Base-by-base conservation (phyloP, 129 eudicot species). In the Chrysanthemum makinoi region DNA sequence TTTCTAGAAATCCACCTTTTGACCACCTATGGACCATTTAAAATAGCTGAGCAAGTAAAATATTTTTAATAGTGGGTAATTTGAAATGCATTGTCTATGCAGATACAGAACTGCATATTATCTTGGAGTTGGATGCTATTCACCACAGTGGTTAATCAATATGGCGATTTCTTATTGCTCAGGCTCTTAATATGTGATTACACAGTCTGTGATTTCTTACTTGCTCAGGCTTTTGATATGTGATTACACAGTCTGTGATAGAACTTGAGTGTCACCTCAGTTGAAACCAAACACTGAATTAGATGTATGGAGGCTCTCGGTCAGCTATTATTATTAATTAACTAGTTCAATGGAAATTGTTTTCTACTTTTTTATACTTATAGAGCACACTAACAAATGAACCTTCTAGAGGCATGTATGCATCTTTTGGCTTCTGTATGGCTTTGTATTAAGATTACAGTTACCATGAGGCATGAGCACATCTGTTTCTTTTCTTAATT, bases 271-370 rank as follows among this genome's bases (percentile, higher is more conserved):
- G 67, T 30, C 18, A 17, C 47, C 17, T 35, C 69, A 33, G 20
- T 64, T 39, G 69, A 63, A 51, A 63, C 48, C 68, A 63, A 63
- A 35, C 68, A 63, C 68, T 30, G 49, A 63, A 63, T 63, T 61
- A 26, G 66, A 58, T 20, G 22, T 58, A 20, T 6, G 24, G 15
- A 18, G 15, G 63, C 63, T 58, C 33, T 58, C 4, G 33, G 24
- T 22, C 64, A 59, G 66, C 20, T 18, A 19, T 62, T 30, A 30
- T 62, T 1, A 13, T 51, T 61, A 28, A 14, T 17, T 24, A 49
- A 49, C 57, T 67, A 24, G 20, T 49, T 17, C 22, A 14, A 17
- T 66, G 22, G 12, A 35, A 35, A 35, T 6, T 35, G 0, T 2
- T 35, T 35, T 35, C 8, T 35, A 9, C 44, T 35, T 4, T 35